phyloP scores from a whole-genome alignment of 805 yeast species.

The Yarrowia sp. region DNA sequence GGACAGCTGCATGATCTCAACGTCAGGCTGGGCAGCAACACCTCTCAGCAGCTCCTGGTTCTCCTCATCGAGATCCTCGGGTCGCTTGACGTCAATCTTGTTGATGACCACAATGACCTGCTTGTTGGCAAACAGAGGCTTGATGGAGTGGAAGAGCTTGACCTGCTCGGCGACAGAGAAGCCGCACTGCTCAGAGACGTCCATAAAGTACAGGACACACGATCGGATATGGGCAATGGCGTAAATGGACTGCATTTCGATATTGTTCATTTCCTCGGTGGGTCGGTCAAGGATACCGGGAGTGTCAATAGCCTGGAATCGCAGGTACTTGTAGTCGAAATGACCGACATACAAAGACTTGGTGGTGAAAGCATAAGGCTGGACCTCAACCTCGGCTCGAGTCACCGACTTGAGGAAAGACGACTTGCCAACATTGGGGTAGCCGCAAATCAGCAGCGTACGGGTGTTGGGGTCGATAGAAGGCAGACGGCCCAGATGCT shows the following conservation, averaged over 20 bases:
- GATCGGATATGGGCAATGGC: slow-evolving; percentile 98
- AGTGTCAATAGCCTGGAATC: slow-evolving; percentile 98
- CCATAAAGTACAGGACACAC: slow-evolving; percentile 96
- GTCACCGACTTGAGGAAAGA: slow-evolving; percentile 91
- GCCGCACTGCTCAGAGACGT: slow-evolving; percentile 98
- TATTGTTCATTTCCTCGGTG: slow-evolving; percentile 98
- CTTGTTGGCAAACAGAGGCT: slow-evolving; percentile 95
- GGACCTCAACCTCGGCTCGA: slow-evolving; percentile 98
- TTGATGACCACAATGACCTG: slow-evolving; percentile 93
- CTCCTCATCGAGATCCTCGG: slow-evolving; percentile 77
- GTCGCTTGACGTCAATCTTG: slow-evolving; percentile 85
- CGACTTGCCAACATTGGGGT: slow-evolving; percentile 98
- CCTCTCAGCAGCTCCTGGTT: slow-evolving; percentile 69
- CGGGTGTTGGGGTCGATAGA: slow-evolving; percentile 98
- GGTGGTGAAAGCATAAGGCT: slow-evolving; percentile 98
- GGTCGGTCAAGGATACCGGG: slow-evolving; percentile 99
- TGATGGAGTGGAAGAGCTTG: slow-evolving; percentile 91
- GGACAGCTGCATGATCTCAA: slow-evolving; percentile 87
- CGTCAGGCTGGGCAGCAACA: slow-evolving; percentile 50
- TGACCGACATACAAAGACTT: slow-evolving; percentile 97
- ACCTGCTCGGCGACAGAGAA: slow-evolving; percentile 97
- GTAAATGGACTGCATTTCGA: slow-evolving; percentile 98
- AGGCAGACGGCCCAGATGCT: slow-evolving; percentile 97
- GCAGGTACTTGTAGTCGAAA: slow-evolving; percentile 93
- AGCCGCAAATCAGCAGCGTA: slow-evolving; percentile 95